These are phyloP conservation scores for Fusarium humuli DNA, from an alignment of 2,329 filamentous ascomycete genomes.

Conservation along the genomic window DNA sequence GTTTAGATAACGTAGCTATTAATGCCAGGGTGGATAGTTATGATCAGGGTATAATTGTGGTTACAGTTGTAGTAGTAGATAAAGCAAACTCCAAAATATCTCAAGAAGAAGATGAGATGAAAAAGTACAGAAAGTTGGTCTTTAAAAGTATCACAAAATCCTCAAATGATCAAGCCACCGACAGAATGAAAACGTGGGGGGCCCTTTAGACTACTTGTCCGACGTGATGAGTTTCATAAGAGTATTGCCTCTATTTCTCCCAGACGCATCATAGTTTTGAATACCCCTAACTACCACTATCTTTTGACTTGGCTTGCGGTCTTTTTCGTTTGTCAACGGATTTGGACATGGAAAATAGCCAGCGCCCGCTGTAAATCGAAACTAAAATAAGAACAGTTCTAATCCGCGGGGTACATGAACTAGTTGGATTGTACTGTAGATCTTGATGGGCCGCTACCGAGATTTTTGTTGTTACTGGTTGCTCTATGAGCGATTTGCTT, in stretches of 20 bases:
- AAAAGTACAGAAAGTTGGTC: not conserved
- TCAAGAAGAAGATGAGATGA: not conserved
- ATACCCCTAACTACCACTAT: not conserved
- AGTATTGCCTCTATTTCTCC: not conserved
- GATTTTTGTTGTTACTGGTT: not conserved
- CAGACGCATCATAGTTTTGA: not conserved
- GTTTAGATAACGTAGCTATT: not conserved
- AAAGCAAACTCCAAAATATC: not conserved
- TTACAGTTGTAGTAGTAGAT: not conserved
- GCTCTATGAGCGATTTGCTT: constrained; percentile 7
- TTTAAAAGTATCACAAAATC: not conserved
- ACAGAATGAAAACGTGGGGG: constrained; percentile 5
- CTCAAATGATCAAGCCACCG: constrained; percentile 3
- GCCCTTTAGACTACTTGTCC: not conserved
- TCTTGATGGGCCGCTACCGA: constrained; percentile 22
- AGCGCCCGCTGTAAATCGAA: constrained; percentile 40
- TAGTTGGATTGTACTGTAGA: constrained; percentile 25
- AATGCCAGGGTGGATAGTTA: not conserved
- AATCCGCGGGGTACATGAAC: constrained; percentile 46
- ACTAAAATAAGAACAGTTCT: constrained; percentile 17
- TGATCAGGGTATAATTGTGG: not conserved
- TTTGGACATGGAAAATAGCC: constrained; percentile 44
- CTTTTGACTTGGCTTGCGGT: not conserved
- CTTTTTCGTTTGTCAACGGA: constrained; percentile 46
- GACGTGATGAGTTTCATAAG: constrained; percentile 2